A percentile compares a stretch with the other conserved stretches of the same genome.
phyloP scores from a whole-genome alignment of 2,329 filamentous ascomycete species.

The Zymoseptoria pseudotritici region DNA sequence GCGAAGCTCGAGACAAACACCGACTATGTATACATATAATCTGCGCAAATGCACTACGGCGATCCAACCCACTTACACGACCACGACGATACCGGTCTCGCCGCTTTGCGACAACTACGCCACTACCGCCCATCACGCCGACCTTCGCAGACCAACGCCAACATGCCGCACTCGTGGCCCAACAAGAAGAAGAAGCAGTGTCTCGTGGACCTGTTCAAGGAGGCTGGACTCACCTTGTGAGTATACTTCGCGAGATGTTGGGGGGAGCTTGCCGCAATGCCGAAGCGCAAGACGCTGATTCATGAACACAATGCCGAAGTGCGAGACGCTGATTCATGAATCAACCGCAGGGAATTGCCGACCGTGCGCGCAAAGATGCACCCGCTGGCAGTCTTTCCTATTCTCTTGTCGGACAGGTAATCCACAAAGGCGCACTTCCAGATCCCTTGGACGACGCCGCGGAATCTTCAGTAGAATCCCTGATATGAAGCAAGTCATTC shows the following conservation, averaged over 20 bases:
- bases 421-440: slow-evolving; percentile 42
- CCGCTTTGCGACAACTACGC: not conserved
- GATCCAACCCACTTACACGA: slow-evolving; percentile 48
- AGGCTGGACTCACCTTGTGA: slow-evolving; percentile 25
- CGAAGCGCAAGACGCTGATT: slow-evolving; percentile 4
- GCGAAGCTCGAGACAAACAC: slow-evolving; percentile 48
- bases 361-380: slow-evolving; percentile 43
- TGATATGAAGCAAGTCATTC: slow-evolving; percentile 37
- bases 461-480: slow-evolving; percentile 36
- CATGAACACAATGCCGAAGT: slow-evolving; percentile 43
- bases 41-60: slow-evolving; percentile 1
- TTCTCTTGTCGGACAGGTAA: slow-evolving; percentile 49
- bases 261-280: slow-evolving; percentile 42
- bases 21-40: slow-evolving; percentile 34
- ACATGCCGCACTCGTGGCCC: slow-evolving; percentile 25
- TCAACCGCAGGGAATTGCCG: too few species aligned
- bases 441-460: slow-evolving; percentile 29
- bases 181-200: slow-evolving; percentile 23
- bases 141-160: not conserved
- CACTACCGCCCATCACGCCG: too few species aligned
- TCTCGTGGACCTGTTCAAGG: slow-evolving; percentile 24
- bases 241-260: not conserved
- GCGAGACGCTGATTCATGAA: not conserved
- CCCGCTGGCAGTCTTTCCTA: slow-evolving; percentile 50
- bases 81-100: slow-evolving; percentile 27